A percentile compares a stretch with the other conserved stretches of the same genome.
Evolutionary conservation across 108 stramenopile species (phyloP).

Genomic region (Skeletonema menzelii): DNA sequence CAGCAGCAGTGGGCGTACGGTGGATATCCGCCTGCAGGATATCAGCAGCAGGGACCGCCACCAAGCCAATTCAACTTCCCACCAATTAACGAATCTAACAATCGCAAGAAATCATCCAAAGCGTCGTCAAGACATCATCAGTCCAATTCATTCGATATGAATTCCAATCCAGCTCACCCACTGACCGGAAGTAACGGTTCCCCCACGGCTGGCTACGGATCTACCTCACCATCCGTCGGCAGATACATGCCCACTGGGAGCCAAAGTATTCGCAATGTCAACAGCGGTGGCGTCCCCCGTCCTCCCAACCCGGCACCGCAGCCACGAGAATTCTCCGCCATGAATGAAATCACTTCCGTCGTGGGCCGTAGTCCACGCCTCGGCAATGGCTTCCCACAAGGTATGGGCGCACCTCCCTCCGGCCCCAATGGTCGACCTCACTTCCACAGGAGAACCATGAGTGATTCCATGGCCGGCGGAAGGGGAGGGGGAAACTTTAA

Average conservation of each 20-base stretch:
- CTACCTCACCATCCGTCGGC: neutral
- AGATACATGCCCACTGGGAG: neutral
- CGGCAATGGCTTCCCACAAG: neutral
- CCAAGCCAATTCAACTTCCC: neutral
- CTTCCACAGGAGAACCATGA: constrained; percentile 25
- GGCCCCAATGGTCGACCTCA: neutral
- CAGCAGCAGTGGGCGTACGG: neutral
- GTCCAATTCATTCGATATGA: neutral
- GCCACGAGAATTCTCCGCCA: constrained; percentile 17
- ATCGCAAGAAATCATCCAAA: neutral
- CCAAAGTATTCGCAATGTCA: neutral
- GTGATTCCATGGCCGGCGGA: constrained; percentile 21
- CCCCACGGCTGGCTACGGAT: constrained; percentile 2
- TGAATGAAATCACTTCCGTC: constrained; percentile 35
- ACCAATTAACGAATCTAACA: constrained; percentile 15
- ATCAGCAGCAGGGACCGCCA: constrained; percentile 14
- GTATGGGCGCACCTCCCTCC: neutral
- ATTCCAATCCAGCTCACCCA: neutral
- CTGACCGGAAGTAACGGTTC: neutral
- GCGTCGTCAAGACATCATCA: neutral
- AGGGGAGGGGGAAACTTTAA: neutral
- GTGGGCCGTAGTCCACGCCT: constrained; percentile 14
- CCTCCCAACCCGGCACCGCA: constrained; percentile 4
- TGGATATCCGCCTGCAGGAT: neutral
- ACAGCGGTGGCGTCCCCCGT: constrained; percentile 1